Evolutionary conservation across 148 eudicot genomes (phyloP).

Genomic region (Gaultheria prostrata): DNA sequence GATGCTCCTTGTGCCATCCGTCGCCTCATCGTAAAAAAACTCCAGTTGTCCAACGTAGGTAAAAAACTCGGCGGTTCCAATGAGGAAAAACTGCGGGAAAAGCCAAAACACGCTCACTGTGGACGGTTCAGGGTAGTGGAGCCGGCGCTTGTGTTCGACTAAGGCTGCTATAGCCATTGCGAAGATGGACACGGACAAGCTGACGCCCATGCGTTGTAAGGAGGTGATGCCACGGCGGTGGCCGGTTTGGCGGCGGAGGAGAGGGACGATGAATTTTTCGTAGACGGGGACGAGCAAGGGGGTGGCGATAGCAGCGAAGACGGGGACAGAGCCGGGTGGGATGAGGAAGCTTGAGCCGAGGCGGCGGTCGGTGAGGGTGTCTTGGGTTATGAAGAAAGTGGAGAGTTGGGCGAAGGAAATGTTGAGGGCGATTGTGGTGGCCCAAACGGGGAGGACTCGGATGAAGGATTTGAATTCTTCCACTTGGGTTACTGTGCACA

Average conservation of each 20-base stretch:
- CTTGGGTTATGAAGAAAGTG: constrained; percentile 55
- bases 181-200: constrained; percentile 42
- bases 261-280: constrained; percentile 41
- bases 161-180: constrained; percentile 44
- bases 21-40: constrained; percentile 60
- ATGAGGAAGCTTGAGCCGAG: constrained; percentile 38
- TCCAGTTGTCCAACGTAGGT: constrained; percentile 57
- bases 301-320: constrained; percentile 45
- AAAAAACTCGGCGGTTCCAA: constrained; percentile 54
- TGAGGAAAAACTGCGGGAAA: constrained; percentile 48
- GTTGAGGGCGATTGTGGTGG: constrained; percentile 44
- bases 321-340: constrained; percentile 47
- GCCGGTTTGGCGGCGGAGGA: constrained; percentile 39
- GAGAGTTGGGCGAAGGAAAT: constrained; percentile 47
- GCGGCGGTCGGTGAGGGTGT: constrained; percentile 37
- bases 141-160: constrained; percentile 32
- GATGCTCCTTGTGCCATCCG: constrained; percentile 54
- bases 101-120: constrained; percentile 50
- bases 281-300: constrained; percentile 47
- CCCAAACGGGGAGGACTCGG: constrained; percentile 54
- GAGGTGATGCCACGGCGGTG: constrained; percentile 48
- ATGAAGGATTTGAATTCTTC: constrained; percentile 58
- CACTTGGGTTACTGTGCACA: constrained; percentile 59
- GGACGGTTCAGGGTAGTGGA: constrained; percentile 6
- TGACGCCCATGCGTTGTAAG: constrained; percentile 55